phyloP scores from a whole-genome alignment of 345 rosid genomes.

The Turnera subulata region DNA sequence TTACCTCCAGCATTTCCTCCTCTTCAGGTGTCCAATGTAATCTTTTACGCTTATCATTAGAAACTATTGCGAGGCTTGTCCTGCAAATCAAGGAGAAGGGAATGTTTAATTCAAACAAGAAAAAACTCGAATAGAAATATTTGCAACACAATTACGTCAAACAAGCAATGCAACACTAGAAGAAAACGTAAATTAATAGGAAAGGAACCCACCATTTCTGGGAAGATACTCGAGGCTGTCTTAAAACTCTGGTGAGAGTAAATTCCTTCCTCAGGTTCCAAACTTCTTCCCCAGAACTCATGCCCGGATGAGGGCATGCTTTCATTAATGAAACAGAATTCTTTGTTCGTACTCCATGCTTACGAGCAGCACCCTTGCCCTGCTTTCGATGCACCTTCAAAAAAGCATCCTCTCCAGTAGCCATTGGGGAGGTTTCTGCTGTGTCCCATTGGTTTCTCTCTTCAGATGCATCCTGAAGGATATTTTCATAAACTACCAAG shows the following conservation, averaged over 20 bases:
- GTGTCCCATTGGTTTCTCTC: too few species aligned
- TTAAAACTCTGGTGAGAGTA: neutral
- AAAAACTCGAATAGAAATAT: neutral
- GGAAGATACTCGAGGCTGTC: slow-evolving; percentile 1
- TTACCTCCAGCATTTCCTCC: slow-evolving; percentile 43
- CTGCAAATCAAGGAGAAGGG: slow-evolving; percentile 15
- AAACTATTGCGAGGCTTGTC: neutral
- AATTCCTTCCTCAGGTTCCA: neutral
- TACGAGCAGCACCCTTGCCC: too few species aligned
- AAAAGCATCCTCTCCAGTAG: too few species aligned
- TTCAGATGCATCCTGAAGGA: too few species aligned
- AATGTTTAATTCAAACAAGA: neutral
- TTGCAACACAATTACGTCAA: slow-evolving; percentile 1
- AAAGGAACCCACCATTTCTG: slow-evolving; percentile 20
- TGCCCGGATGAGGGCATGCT: too few species aligned
- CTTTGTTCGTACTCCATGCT: too few species aligned
- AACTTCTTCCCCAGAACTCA: neutral
- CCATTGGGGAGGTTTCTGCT: too few species aligned
- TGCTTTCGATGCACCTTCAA: too few species aligned
- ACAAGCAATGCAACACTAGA: neutral
- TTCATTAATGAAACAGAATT: too few species aligned
- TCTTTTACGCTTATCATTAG: slow-evolving; percentile 30
- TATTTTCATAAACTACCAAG: too few species aligned
- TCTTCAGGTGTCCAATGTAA: slow-evolving; percentile 36
- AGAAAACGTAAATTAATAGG: neutral